Conservation (phyloP, 257 asterid species). For the Gynochthodes officinalis region DNA sequence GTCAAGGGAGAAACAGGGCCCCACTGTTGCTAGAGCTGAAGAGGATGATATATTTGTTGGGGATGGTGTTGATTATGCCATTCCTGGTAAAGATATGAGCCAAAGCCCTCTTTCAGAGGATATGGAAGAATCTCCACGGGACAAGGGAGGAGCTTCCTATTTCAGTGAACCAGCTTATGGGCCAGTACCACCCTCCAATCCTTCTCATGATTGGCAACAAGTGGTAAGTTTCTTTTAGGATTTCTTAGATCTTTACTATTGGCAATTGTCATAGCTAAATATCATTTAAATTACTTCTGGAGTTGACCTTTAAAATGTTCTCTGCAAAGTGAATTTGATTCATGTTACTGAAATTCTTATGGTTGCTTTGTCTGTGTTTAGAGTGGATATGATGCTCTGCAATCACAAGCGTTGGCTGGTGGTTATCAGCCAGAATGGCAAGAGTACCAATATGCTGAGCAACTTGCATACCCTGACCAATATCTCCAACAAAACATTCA, state of each 20-base stretch:
- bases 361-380: constrained; percentile 21
- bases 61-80: constrained; percentile 76
- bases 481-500: constrained; percentile 80
- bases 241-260: constrained; percentile 9
- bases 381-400: constrained; percentile 78
- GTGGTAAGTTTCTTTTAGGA: constrained; percentile 41
- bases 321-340: neutral
- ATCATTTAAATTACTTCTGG: neutral
- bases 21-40: constrained; percentile 50
- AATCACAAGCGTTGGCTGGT: constrained; percentile 70
- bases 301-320: neutral
- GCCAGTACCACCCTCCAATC: constrained; percentile 88
- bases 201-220: constrained; percentile 82
- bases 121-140: constrained; percentile 99
- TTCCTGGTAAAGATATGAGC: constrained; percentile 85
- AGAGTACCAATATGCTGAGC: constrained; percentile 85
- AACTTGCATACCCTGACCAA: constrained; percentile 81
- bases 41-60: constrained; percentile 96
- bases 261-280: neutral
- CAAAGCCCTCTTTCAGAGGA: constrained; percentile 96
- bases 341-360: neutral
- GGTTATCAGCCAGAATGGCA: constrained; percentile 93
- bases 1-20: constrained; percentile 49
- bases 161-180: constrained; percentile 84
- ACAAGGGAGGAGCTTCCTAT: constrained; percentile 67